Percentiles rank a stretch among this genome's conserved stretches.
Evolutionary conservation across 2,329 filamentous ascomycete species (phyloP).

Genomic region (Calonectria hawksworthii): DNA sequence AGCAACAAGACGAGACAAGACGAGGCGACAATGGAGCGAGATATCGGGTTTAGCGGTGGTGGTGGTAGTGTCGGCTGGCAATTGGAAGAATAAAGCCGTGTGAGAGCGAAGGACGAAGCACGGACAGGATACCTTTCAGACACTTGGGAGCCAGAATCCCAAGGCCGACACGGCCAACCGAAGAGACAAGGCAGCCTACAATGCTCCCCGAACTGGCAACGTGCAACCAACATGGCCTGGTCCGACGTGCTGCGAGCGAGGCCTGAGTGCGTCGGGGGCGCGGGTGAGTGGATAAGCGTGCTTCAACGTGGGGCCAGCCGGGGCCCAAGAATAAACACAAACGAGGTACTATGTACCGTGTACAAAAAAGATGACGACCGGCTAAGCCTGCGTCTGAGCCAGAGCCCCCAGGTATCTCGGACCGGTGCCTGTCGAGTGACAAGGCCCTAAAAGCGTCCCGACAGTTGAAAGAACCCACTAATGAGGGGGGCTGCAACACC

Average conservation of each 20-base stretch:
- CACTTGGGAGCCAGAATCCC: slow-evolving; percentile 16
- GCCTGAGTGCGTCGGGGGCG: slow-evolving; percentile 26
- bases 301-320: slow-evolving; percentile 18
- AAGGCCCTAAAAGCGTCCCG: slow-evolving; percentile 1
- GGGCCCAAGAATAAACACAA: slow-evolving; percentile 28
- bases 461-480: slow-evolving; percentile 11
- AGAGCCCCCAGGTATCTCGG: neutral
- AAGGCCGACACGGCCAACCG: slow-evolving; percentile 16
- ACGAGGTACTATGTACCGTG: slow-evolving; percentile 17
- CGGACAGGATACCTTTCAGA: slow-evolving; percentile 24
- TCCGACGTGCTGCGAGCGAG: slow-evolving; percentile 26
- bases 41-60: slow-evolving; percentile 37
- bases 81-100: slow-evolving; percentile 29
- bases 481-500: slow-evolving; percentile 9
- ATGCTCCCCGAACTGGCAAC: slow-evolving; percentile 40
- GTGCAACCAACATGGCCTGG: slow-evolving; percentile 38
- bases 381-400: neutral
- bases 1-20: slow-evolving; percentile 17
- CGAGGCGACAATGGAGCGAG: slow-evolving; percentile 31
- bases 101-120: slow-evolving; percentile 19
- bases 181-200: slow-evolving; percentile 12
- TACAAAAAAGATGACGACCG: neutral
- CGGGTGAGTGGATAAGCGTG: slow-evolving; percentile 26
- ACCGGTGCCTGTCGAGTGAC: slow-evolving; percentile 12
- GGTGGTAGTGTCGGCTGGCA: slow-evolving; percentile 18